Evolutionary conservation across 352 stramenopile species (phyloP), one percentile per base, ranked within the genome.

Genomic region (Globisporangium carolinianum): DNA sequence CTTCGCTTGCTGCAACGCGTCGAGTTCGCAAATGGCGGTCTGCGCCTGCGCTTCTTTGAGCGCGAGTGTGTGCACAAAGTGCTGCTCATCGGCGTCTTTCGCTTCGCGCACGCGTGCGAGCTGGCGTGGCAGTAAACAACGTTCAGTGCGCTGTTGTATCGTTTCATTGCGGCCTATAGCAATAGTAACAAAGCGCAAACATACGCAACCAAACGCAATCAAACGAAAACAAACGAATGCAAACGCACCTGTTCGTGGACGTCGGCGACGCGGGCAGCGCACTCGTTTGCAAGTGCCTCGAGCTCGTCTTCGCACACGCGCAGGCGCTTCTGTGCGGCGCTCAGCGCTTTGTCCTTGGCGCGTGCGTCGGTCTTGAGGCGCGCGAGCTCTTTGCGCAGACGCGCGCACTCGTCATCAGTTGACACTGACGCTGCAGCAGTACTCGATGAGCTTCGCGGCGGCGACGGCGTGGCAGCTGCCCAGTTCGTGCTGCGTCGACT

Each of bases 291-390:
- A 11, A 94, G 66, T 18, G 78, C 84, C 32, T 89, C 75, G 12
- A 92, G 71, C 62, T 94, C 84, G 52, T 92, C 75, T 58, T 94
- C 79, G 49, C 71, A 89, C 36, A 87, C 72, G 38, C 76, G 60
- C 43, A 89, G 55, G 55, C 70, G 86, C 51, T 82, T 78, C 59
- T 91, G 76, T 0, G 68, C 71, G 17, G 66, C 78, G 41, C 55
- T 64, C 7, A 92, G 56, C 37, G 75, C 66, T 50, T 87, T 87
- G 11, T 94, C 84, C 53, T 86, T 88, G 6, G 74, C 35, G 0
- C 73, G 66, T 39, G 89, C 59, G 12, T 94, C 84, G 0, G 63
- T 62, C 47, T 78, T 83, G 36, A 84, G 41, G 11, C 68, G 70
- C 17, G 55, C 37, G 35, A 87, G 68, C 47, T 94, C 81, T 49